Percentiles rank a stretch among this genome's conserved stretches.
Evolutionary conservation across 1,284 basidiomycete genomes (phyloP).

Genomic region (Cutaneotrichosporon sp.): DNA sequence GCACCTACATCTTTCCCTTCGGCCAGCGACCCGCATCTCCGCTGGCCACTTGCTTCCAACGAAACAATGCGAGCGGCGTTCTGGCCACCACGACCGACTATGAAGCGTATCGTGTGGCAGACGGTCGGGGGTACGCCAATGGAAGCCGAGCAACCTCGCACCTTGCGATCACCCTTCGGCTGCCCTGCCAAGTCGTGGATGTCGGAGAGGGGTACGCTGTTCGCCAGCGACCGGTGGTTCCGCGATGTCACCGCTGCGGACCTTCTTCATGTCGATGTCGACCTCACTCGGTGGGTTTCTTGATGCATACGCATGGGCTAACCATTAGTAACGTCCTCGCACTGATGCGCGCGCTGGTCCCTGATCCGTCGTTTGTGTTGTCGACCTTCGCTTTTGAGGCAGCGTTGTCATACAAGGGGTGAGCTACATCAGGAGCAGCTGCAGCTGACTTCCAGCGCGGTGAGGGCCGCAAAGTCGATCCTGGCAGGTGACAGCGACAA

Average conservation of each 20-base stretch:
- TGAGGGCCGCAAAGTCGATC: conserved; percentile 68
- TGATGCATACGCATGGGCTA: not conserved
- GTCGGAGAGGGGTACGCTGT: conserved; percentile 29
- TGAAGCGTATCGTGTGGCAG: conserved; percentile 36
- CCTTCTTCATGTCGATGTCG: conserved; percentile 38
- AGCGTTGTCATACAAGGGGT: conserved; percentile 41
- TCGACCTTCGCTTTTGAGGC: conserved; percentile 49
- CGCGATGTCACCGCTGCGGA: conserved; percentile 37
- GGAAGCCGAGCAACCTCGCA: conserved; percentile 41
- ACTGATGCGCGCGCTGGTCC: conserved; percentile 35
- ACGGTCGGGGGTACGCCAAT: conserved; percentile 52
- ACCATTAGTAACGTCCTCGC: conserved; percentile 34
- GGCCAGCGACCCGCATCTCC: conserved; percentile 51
- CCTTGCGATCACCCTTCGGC: conserved; percentile 30
- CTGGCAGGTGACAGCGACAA: conserved; percentile 67
- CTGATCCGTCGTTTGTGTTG: conserved; percentile 50
- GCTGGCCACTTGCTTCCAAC: conserved; percentile 30
- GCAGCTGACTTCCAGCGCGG: not conserved
- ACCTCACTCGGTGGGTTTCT: conserved; percentile 36
- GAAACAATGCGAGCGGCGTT: conserved; percentile 34
- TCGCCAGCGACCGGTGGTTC: conserved; percentile 47
- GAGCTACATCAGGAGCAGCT: conserved; percentile 4
- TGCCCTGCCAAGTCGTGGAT: conserved; percentile 44
- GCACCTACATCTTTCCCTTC: conserved; percentile 48
- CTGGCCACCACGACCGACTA: conserved; percentile 31